Base-by-base conservation (phyloP, 2,329 filamentous ascomycete genomes). In the Leptographium flavum region DNA sequence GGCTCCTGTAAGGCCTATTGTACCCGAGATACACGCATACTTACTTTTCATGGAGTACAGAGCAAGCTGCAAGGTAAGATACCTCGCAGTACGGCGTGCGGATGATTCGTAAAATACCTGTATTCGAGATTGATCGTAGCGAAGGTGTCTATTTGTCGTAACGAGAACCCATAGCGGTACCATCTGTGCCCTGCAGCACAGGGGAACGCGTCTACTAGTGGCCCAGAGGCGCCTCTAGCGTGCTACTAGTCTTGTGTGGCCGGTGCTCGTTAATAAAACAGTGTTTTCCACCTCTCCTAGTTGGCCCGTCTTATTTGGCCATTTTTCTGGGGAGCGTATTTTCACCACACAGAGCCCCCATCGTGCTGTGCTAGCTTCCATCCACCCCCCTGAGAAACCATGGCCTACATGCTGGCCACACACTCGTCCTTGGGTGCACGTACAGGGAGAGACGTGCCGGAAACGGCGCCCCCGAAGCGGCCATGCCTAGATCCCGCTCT, bases 201-300 rank as follows among this genome's bases (percentile, higher is more conserved):
- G 37, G 38, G n/a, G 28, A 41, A 41, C 39, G 39, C 39, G 27
- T 41, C 28, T 22, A 21, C 25, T 8, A 32, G 19, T 40, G 40
- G 37, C 40, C 31, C 41, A 43, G 28, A 44, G 39, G 43, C 43
- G 31, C 35, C 31, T 33, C 35, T 51, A 51, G 47, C 45, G 40
- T 32, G 19, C 33, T 39, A 45, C 41, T 51, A 51, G 43, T 49
- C 25, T 45, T 49, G 49, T 47, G 31, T 32, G 41, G 38, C 49
- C 35, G 47, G 40, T 42, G 42, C 48, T 45, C 43, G 14, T 17
- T 49, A 51, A 49, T 49, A 45, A 51, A 51, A 48, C 32, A 30
- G 39, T 30, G 42, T 22, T 31, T 37, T 32, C 39, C 25, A 7
- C 33, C 21, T 48, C 32, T 44, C 31, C 32, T 43, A 43, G 40